phyloP scores from a whole-genome alignment of 805 yeast species.

The Middelhovenomyces tepae region DNA sequence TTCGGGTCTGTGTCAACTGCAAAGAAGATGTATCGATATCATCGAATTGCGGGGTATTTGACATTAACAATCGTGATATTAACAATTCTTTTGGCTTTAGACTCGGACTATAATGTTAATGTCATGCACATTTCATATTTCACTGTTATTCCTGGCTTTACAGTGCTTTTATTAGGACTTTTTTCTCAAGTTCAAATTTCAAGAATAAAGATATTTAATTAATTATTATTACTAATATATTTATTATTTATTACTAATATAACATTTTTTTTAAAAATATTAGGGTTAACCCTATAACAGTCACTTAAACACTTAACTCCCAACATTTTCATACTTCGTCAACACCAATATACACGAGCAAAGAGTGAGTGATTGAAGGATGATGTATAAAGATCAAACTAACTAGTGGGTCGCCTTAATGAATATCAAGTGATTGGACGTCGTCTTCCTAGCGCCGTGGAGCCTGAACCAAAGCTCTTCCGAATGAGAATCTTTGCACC shows the following conservation, averaged over 20 bases:
- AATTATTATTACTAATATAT: too few relatives aligned
- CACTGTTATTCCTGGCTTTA: conserved; percentile 1
- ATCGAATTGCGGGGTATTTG: conserved; percentile 22
- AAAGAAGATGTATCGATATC: conserved; percentile 22
- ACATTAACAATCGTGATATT: conserved; percentile 9
- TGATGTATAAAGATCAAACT: too few relatives aligned
- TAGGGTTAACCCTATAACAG: too few relatives aligned
- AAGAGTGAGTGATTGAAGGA: too few relatives aligned
- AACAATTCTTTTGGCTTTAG: conserved; percentile 15
- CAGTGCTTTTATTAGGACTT: conserved; percentile 3
- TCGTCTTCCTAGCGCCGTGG: conserved; percentile 98
- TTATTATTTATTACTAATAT: too few relatives aligned
- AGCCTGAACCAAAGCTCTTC: conserved; percentile 99
- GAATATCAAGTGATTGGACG: conserved; percentile 99
- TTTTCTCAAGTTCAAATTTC: neutral
- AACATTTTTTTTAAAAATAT: too few relatives aligned
- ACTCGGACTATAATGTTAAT: conserved; percentile 15
- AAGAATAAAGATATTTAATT: too few relatives aligned
- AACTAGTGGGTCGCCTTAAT: conserved; percentile 96
- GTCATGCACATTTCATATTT: conserved; percentile 13
- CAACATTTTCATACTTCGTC: too few relatives aligned
- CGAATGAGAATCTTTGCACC: conserved; percentile 99
- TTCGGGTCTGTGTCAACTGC: conserved; percentile 22
- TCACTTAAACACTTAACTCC: too few relatives aligned
- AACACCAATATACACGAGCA: too few relatives aligned